These are phyloP conservation scores for Cercospora sp. DNA, from an alignment of 2,329 filamentous ascomycete genomes.

Conservation along the genomic window DNA sequence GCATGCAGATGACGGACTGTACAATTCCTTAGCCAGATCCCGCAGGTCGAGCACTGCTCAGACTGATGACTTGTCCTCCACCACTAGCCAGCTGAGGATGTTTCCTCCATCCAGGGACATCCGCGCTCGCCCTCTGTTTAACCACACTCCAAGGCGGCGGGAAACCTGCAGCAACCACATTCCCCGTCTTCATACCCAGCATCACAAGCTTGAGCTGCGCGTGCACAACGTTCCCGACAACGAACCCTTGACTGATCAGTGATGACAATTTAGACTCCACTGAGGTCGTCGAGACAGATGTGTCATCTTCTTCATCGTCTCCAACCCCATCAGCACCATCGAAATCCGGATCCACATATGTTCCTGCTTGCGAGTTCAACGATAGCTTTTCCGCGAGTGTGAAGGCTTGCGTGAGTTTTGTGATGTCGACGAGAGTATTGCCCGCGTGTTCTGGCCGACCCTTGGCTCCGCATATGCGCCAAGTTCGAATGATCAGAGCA, in stretches of 20 bases:
- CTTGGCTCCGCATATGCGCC: constrained; percentile 74
- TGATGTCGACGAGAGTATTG: constrained; percentile 73
- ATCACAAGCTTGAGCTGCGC: constrained; percentile 76
- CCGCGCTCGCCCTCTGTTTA: constrained; percentile 57
- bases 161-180: constrained; percentile 69
- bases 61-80: constrained; percentile 58
- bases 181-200: constrained; percentile 60
- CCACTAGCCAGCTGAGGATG: constrained; percentile 30
- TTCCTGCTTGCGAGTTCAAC: constrained; percentile 37
- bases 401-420: constrained; percentile 65
- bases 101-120: constrained; percentile 75
- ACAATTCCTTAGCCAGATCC: constrained; percentile 23
- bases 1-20: no score
- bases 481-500: constrained; percentile 73
- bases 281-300: constrained; percentile 53
- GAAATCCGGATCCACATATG: constrained; percentile 50
- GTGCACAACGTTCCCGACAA: constrained; percentile 83
- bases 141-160: constrained; percentile 72
- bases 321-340: constrained; percentile 40
- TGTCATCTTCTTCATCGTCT: constrained; percentile 7
- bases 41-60: constrained; percentile 56
- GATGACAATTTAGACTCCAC: constrained; percentile 71
- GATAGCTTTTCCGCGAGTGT: constrained; percentile 62
- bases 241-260: constrained; percentile 74
- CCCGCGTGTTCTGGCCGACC: constrained; percentile 41